phyloP scores from a whole-genome alignment of 768 basidiomycete genomes.

The Daedalea quercina region DNA sequence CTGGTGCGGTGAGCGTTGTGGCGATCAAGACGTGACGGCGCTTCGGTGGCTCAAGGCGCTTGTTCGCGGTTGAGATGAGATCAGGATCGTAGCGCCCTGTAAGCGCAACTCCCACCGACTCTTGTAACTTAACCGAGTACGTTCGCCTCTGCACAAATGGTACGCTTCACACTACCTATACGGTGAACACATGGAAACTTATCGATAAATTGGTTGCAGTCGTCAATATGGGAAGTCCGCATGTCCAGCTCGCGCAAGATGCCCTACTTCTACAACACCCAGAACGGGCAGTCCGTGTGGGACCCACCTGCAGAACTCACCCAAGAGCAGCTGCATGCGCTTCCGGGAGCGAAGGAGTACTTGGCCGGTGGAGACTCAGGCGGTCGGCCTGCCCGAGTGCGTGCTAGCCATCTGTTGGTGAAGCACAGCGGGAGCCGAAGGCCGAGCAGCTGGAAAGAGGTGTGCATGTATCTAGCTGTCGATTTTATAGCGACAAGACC shows the following conservation, averaged over 20 bases:
- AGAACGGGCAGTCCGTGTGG: slow-evolving; percentile 74
- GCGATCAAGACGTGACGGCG: too few species aligned
- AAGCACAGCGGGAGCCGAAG: slow-evolving; percentile 82
- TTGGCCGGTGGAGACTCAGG: slow-evolving; percentile 25
- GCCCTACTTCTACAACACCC: slow-evolving; percentile 84
- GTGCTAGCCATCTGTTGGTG: slow-evolving; percentile 92
- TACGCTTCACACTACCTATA: neutral
- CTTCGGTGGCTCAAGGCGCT: too few species aligned
- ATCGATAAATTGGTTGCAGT: neutral
- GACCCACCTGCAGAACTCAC: slow-evolving; percentile 59
- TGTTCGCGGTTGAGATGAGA: neutral
- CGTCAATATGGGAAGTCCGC: slow-evolving; percentile 71
- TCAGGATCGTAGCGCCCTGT: neutral
- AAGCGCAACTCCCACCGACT: neutral
- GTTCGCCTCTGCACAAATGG: neutral
- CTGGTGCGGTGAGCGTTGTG: too few species aligned
- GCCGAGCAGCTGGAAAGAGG: slow-evolving; percentile 83
- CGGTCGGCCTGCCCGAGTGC: slow-evolving; percentile 48
- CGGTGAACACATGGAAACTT: neutral
- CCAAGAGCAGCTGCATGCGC: slow-evolving; percentile 47
- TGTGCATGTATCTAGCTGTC: slow-evolving; percentile 19
- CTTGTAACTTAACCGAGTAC: too few species aligned
- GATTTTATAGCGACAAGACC: slow-evolving; percentile 1
- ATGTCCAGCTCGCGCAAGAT: slow-evolving; percentile 70
- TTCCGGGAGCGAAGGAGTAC: slow-evolving; percentile 62